Evolutionary conservation across 1,139 yeast genomes (phyloP).

Genomic region (Yamadazyma atlantica): DNA sequence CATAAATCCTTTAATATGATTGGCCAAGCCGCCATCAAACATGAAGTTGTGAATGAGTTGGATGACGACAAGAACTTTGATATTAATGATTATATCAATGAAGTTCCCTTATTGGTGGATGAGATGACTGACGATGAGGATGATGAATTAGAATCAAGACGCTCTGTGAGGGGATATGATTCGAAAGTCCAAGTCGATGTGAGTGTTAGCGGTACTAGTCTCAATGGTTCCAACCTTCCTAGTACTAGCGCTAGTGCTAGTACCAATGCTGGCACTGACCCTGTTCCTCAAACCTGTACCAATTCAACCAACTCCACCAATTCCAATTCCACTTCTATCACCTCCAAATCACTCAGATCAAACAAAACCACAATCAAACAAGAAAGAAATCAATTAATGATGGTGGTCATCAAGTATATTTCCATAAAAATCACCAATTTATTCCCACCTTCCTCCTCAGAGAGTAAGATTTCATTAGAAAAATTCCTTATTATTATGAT

Average conservation of each 20-base stretch:
- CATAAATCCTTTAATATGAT: conserved; percentile 2
- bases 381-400: conserved; percentile 38
- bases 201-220: conserved; percentile 28
- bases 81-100: conserved; percentile 16
- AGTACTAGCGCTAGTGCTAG: background rate
- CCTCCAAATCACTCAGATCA: conserved; percentile 1
- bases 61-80: conserved; percentile 9
- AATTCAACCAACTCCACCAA: background rate
- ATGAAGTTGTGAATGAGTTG: background rate
- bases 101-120: conserved; percentile 14
- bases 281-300: too few species aligned
- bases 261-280: too few species aligned
- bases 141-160: conserved; percentile 26
- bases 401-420: conserved; percentile 43
- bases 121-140: conserved; percentile 14
- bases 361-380: conserved; percentile 14
- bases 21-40: background rate
- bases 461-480: conserved; percentile 41
- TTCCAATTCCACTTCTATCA: background rate
- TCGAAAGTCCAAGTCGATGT: background rate
- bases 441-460: conserved; percentile 42
- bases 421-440: conserved; percentile 47
- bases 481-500: conserved; percentile 40
- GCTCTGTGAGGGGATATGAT: background rate
- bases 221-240: conserved; percentile 24